Conservation (phyloP, 352 stramenopile genomes). For the Pythium chondricola region DNA sequence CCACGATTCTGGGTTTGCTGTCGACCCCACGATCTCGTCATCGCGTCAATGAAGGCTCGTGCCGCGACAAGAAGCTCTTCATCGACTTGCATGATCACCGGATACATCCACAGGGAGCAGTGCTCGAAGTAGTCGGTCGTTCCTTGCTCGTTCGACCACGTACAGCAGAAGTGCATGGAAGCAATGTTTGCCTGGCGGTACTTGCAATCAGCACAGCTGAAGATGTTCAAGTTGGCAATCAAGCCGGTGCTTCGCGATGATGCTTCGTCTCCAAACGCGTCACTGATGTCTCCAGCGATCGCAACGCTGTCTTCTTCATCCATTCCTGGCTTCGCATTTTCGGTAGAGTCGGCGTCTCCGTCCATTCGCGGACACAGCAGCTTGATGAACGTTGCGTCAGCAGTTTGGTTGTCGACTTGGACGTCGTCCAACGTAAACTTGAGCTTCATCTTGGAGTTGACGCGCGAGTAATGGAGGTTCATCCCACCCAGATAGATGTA, state of each 20-base stretch:
- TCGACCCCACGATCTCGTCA: conserved; percentile 50
- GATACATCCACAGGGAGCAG: conserved; percentile 83
- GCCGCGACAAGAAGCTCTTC: conserved; percentile 78
- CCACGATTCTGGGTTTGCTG: conserved; percentile 63
- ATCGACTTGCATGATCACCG: conserved; percentile 78
- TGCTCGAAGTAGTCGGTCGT: conserved; percentile 88
- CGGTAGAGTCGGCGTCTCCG: conserved; percentile 38
- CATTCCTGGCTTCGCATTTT: conserved; percentile 17
- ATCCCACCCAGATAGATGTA: conserved; percentile 84
- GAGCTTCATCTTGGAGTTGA: conserved; percentile 81
- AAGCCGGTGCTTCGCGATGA: conserved; percentile 29
- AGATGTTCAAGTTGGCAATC: conserved; percentile 59
- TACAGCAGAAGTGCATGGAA: conserved; percentile 85
- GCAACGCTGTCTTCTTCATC: conserved; percentile 9
- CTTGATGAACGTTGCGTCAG: conserved; percentile 81
- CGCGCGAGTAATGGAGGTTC: conserved; percentile 62
- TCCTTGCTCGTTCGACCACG: conserved; percentile 85
- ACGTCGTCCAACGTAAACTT: conserved; percentile 82
- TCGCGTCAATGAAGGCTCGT: conserved; percentile 67
- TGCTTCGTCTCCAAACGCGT: conserved; percentile 13
- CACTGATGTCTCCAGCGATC: conserved; percentile 10
- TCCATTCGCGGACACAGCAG: conserved; percentile 70
- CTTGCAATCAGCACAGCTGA: conserved; percentile 80
- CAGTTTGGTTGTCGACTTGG: conserved; percentile 84
- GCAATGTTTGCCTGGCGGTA: conserved; percentile 74